Conservation (phyloP, 495 filamentous ascomycete genomes). For the Penicillium subrubescens region DNA sequence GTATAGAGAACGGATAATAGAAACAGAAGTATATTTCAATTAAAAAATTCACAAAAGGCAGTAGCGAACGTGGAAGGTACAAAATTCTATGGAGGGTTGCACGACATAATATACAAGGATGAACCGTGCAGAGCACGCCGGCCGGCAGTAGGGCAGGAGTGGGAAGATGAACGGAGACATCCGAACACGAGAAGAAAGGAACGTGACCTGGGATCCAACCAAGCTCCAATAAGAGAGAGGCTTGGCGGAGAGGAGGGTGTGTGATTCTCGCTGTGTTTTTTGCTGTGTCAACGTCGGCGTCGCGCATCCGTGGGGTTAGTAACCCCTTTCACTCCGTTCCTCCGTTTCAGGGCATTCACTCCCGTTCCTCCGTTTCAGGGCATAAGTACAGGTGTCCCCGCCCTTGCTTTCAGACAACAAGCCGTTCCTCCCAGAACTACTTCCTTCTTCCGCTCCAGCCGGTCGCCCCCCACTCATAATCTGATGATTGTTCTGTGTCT, state of each 20-base stretch:
- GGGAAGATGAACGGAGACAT: constrained; percentile 1
- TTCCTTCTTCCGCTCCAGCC: constrained; percentile 11
- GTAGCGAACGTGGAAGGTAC: background rate
- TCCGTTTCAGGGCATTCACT: constrained; percentile 24
- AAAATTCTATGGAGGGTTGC: background rate
- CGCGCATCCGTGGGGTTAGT: constrained; percentile 18
- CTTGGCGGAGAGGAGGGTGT: no score
- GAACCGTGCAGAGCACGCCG: background rate
- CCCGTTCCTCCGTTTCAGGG: no score
- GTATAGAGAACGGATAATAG: background rate
- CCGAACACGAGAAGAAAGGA: constrained; percentile 6
- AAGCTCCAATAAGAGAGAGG: no score
- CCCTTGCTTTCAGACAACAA: constrained; percentile 20
- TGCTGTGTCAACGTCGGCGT: constrained; percentile 18
- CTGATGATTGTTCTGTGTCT: constrained; percentile 16
- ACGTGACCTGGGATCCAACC: no score
- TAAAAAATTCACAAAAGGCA: background rate
- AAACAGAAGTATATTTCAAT: background rate
- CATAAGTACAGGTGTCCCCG: constrained; percentile 25
- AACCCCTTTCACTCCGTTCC: constrained; percentile 22
- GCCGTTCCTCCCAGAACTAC: constrained; percentile 11
- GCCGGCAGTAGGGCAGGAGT: background rate
- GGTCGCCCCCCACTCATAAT: constrained; percentile 6
- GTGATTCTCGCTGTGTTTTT: background rate
- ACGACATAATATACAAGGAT: background rate